Evolutionary conservation across 2,329 filamentous ascomycete genomes (phyloP).

Genomic region (Mycocentrospora acerina): DNA sequence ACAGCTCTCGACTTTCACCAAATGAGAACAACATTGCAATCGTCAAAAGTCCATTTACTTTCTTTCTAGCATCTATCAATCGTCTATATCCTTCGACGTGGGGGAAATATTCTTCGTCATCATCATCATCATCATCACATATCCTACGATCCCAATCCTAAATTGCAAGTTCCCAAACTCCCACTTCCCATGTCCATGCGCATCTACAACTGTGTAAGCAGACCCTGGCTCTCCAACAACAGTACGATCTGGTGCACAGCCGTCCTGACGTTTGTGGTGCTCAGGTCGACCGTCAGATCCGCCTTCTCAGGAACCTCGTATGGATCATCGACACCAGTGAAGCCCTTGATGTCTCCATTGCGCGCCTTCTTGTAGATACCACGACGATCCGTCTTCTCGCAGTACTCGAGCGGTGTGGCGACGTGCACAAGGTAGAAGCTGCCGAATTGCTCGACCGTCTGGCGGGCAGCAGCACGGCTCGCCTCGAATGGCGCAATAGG

Average conservation of each 20-base stretch:
- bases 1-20: no score
- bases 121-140: no score
- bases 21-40: no score
- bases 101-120: no score
- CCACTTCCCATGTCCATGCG: no score
- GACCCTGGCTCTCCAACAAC: constrained; percentile 83
- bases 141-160: no score
- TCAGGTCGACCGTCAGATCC: constrained; percentile 79
- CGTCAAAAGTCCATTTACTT: no score
- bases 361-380: constrained; percentile 86
- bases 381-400: constrained; percentile 91
- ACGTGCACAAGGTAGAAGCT: constrained; percentile 96
- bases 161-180: no score
- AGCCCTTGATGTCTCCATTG: constrained; percentile 90
- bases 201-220: constrained; percentile 64
- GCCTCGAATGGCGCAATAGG: constrained; percentile 92
- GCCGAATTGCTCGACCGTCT: constrained; percentile 83
- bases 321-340: constrained; percentile 96
- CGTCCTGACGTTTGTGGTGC: constrained; percentile 84
- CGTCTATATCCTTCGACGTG: no score
- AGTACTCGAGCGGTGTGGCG: constrained; percentile 85
- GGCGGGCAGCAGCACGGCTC: constrained; percentile 73
- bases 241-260: constrained; percentile 97
- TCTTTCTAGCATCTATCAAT: no score
- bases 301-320: constrained; percentile 84